Percentiles rank a stretch among this genome's conserved stretches.
Evolutionary conservation across 371 early-diverging fungal genomes (phyloP).

Genomic region (Haplosporangium sp.): DNA sequence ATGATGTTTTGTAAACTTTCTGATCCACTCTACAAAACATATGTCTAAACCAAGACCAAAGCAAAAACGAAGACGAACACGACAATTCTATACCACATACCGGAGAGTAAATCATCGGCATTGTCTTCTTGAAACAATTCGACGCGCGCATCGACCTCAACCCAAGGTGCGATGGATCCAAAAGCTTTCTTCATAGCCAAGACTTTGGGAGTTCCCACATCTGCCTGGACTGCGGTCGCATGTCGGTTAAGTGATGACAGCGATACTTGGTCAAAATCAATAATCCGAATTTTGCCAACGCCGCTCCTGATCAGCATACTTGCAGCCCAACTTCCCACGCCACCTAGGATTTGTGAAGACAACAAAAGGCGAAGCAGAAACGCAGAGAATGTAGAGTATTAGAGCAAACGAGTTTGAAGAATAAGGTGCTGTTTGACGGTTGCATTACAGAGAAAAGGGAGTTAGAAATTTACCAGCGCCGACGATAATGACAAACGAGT

Average conservation of each 20-base stretch:
- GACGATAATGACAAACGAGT: slow-evolving; percentile 91
- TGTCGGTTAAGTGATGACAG: slow-evolving; percentile 92
- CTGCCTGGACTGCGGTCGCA: slow-evolving; percentile 87
- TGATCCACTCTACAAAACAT: neutral
- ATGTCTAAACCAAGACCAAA: too few relatives aligned
- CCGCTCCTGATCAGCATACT: slow-evolving; percentile 92
- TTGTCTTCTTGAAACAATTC: slow-evolving; percentile 78
- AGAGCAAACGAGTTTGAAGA: neutral
- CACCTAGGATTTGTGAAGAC: slow-evolving; percentile 58
- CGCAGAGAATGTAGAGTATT: neutral
- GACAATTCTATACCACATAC: slow-evolving; percentile 26
- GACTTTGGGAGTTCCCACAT: slow-evolving; percentile 93
- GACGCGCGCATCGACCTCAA: slow-evolving; percentile 79
- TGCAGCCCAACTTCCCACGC: slow-evolving; percentile 94
- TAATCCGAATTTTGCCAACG: slow-evolving; percentile 85
- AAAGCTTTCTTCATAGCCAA: slow-evolving; percentile 78
- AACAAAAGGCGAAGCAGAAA: neutral
- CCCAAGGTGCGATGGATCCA: slow-evolving; percentile 80
- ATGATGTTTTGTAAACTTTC: slow-evolving; percentile 4
- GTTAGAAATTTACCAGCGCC: slow-evolving; percentile 71
- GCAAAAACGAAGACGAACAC: too few relatives aligned
- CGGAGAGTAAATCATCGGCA: slow-evolving; percentile 78
- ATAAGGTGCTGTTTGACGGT: too few relatives aligned
- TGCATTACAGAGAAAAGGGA: neutral
- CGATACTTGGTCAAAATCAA: slow-evolving; percentile 97